phyloP scores from a whole-genome alignment of 2,329 filamentous ascomycete species.

The Taxawa tesnikishii region DNA sequence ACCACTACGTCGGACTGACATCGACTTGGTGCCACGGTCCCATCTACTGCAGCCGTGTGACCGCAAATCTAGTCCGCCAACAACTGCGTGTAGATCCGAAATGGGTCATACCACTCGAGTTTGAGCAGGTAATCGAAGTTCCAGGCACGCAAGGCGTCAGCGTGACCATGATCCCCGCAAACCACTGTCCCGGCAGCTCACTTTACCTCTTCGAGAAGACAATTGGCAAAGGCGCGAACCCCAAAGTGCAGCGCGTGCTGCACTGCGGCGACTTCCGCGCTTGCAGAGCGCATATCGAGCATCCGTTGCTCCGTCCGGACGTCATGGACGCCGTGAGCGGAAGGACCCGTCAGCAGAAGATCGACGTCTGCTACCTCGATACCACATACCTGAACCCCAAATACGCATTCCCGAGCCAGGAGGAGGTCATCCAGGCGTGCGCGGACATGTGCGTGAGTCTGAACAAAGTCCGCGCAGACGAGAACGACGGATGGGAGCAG shows the following conservation, averaged over 20 bases:
- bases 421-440: slow-evolving; percentile 76
- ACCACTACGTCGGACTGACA: slow-evolving; percentile 89
- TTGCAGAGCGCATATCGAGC: slow-evolving; percentile 69
- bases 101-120: slow-evolving; percentile 76
- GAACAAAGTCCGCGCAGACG: slow-evolving; percentile 51
- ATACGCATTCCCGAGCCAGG: slow-evolving; percentile 84
- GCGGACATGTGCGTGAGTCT: slow-evolving; percentile 76
- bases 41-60: slow-evolving; percentile 92
- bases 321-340: slow-evolving; percentile 57
- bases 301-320: slow-evolving; percentile 70
- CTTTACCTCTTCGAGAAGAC: slow-evolving; percentile 84
- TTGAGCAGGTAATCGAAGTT: slow-evolving; percentile 67
- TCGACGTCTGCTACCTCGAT: slow-evolving; percentile 93
- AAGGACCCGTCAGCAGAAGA: slow-evolving; percentile 65
- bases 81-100: slow-evolving; percentile 77
- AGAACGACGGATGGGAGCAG: slow-evolving; percentile 42
- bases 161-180: slow-evolving; percentile 92
- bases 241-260: slow-evolving; percentile 63
- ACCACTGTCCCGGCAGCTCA: slow-evolving; percentile 92
- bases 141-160: slow-evolving; percentile 70
- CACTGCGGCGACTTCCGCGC: slow-evolving; percentile 96
- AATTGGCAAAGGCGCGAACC: slow-evolving; percentile 46
- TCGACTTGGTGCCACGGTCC: slow-evolving; percentile 84
- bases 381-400: slow-evolving; percentile 94
- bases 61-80: slow-evolving; percentile 74